Percentiles rank a stretch among this genome's conserved stretches.
Evolutionary conservation across 2,329 filamentous ascomycete genomes (phyloP).

Genomic region (Hymenoscyphus scutula): DNA sequence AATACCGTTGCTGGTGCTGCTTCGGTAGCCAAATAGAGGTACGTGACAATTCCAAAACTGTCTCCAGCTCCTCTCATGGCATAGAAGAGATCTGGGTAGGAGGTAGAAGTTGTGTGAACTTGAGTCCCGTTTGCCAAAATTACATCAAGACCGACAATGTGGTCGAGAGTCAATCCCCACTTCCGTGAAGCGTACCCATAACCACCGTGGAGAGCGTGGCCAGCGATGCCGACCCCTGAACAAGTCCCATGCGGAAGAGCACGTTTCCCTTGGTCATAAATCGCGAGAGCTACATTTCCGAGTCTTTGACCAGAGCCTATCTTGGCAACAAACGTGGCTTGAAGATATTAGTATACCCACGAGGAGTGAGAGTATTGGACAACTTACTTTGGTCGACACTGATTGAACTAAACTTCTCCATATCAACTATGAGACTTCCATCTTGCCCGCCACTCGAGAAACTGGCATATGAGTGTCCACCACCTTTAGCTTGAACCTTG

Average conservation of each 20-base stretch:
- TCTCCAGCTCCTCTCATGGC: slow-evolving; percentile 38
- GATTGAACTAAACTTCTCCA: slow-evolving; percentile 52
- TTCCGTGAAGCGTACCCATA: slow-evolving; percentile 44
- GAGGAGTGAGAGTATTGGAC: not conserved
- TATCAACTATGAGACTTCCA: slow-evolving; percentile 53
- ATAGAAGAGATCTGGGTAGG: slow-evolving; percentile 34
- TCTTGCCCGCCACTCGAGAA: slow-evolving; percentile 46
- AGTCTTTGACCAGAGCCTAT: slow-evolving; percentile 40
- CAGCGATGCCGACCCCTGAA: slow-evolving; percentile 45
- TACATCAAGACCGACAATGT: slow-evolving; percentile 47
- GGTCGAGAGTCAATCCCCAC: slow-evolving; percentile 52
- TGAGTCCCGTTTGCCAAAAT: slow-evolving; percentile 40
- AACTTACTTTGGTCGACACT: slow-evolving; percentile 43
- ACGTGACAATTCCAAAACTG: slow-evolving; percentile 38
- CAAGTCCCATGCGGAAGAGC: slow-evolving; percentile 46
- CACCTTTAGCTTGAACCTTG: slow-evolving; percentile 51
- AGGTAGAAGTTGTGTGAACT: slow-evolving; percentile 28
- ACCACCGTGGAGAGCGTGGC: slow-evolving; percentile 48
- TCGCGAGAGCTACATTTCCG: slow-evolving; percentile 42
- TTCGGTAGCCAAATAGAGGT: slow-evolving; percentile 25
- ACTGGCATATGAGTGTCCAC: slow-evolving; percentile 56
- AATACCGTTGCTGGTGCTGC: slow-evolving; percentile 12
- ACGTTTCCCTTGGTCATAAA: slow-evolving; percentile 39
- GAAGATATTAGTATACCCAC: not conserved
- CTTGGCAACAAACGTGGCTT: slow-evolving; percentile 10